Base-by-base conservation (phyloP, 495 filamentous ascomycete species). In the Tricharina praecox region DNA sequence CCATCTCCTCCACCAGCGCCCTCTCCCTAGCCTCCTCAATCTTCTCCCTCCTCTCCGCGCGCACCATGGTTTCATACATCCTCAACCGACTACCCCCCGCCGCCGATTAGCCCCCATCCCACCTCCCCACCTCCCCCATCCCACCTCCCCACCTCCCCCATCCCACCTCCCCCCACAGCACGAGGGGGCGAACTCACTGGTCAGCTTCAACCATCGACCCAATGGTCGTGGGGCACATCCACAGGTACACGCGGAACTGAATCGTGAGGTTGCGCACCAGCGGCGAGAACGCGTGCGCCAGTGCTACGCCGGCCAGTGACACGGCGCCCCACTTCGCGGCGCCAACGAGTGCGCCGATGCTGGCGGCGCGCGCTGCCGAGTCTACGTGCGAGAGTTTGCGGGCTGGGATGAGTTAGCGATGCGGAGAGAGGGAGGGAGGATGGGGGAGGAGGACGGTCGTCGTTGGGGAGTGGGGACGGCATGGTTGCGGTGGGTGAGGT, bases 161-260 rank as follows among this genome's bases (percentile, higher is more conserved):
- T n/a, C n/a, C n/a, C n/a, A n/a, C n/a, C n/a, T n/a, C n/a, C n/a
- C n/a, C n/a, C n/a, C n/a, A n/a, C n/a, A 40, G 8, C 15, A 23
- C 8, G 13, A 24, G n/a, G 43, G 33, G 20, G 4, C 10, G 21
- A 36, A 25, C 34, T 30, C 48, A 59, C 53, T 47, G 40, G 10
- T 61, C 58, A 21, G 58, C 58, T 26, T 60, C 58, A 11, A 53
- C 46, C 58, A 61, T 61, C 18, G 53, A 44, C 24, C 57, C 58
- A 18, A 61, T 30, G 13, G 45, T 44, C 8, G 56, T 53, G 3
- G 58, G 58, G 38, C 58, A 61, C 58, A 61, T 61, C 56, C 57
- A 61, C 20, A 61, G 5, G 21, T 61, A 61, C 0, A 61, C 57
- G 19, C 47, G 50, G 34, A 61, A 61, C 36, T 61, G 58, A 1